A percentile compares a stretch with the other conserved stretches of the same genome.
These are phyloP conservation scores for Gigaspora rosea DNA, from an alignment of 192 early-diverging fungal species.

Conservation along the genomic window DNA sequence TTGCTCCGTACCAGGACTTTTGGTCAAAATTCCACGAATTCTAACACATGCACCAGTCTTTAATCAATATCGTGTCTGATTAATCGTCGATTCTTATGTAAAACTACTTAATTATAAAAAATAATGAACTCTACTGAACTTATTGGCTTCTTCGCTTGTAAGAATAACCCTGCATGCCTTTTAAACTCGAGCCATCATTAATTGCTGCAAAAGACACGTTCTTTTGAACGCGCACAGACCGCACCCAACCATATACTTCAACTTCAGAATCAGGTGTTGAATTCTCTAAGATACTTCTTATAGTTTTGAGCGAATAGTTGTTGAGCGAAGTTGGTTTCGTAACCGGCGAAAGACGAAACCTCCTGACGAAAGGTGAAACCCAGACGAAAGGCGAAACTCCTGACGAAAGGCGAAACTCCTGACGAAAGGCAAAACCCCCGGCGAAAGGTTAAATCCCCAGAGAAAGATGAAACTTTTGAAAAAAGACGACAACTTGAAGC, in stretches of 20 bases:
- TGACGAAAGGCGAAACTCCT: too few relatives aligned
- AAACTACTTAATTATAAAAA: not conserved
- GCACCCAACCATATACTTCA: conserved; percentile 76
- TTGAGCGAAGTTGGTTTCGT: too few relatives aligned
- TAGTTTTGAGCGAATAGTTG: too few relatives aligned
- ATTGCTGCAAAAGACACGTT: conserved; percentile 75
- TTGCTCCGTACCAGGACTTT: conserved; percentile 73
- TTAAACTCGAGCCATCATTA: conserved; percentile 71
- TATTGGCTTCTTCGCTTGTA: conserved; percentile 51
- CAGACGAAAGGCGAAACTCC: too few relatives aligned
- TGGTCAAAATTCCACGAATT: conserved; percentile 65
- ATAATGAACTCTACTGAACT: conserved; percentile 40
- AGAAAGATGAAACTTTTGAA: too few relatives aligned
- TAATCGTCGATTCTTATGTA: not conserved
- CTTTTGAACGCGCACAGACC: conserved; percentile 80
- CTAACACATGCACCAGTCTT: conserved; percentile 74
- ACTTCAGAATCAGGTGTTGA: conserved; percentile 43
- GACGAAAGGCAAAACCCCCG: too few relatives aligned
- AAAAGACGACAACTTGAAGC: too few relatives aligned
- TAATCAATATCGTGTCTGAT: conserved; percentile 43
- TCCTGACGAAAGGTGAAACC: too few relatives aligned
- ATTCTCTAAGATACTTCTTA: conserved; percentile 44
- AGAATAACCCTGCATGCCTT: conserved; percentile 72
- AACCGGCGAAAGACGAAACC: too few relatives aligned
- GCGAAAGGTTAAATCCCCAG: too few relatives aligned